phyloP scores from a whole-genome alignment of 495 filamentous ascomycete species.

The Penicillium pulvis region DNA sequence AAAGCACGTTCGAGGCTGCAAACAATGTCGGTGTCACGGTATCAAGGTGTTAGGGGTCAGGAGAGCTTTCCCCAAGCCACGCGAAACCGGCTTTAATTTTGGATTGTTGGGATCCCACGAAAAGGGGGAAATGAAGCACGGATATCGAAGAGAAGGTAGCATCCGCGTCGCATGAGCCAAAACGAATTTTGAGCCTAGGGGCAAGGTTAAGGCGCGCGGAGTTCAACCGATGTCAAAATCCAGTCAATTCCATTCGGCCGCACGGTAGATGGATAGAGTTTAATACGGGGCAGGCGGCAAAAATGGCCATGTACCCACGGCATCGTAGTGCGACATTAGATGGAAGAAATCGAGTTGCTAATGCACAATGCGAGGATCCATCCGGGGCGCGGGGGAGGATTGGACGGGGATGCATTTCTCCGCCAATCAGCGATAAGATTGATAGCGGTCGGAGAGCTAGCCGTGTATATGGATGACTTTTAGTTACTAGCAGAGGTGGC shows the following conservation, averaged over 20 bases:
- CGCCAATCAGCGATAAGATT: constrained; percentile 36
- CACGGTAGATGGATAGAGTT: constrained; percentile 7
- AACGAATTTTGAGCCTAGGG: not conserved
- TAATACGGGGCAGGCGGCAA: constrained; percentile 9
- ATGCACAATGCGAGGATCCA: constrained; percentile 16
- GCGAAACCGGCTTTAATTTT: not conserved
- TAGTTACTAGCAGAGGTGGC: not conserved
- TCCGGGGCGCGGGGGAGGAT: constrained; percentile 24
- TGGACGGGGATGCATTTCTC: constrained; percentile 36
- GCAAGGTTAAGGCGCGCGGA: not conserved
- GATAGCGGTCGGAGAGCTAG: not conserved
- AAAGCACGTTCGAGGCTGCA: not conserved
- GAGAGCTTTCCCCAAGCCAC: constrained; percentile 5
- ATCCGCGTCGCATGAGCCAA: constrained; percentile 8
- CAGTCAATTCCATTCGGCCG: not conserved
- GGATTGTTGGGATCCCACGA: not conserved
- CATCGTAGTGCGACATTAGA: constrained; percentile 16
- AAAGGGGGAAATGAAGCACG: not conserved
- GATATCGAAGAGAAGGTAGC: constrained; percentile 8
- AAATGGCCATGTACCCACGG: constrained; percentile 2
- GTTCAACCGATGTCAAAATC: not conserved
- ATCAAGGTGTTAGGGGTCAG: not conserved
- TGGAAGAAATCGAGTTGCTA: constrained; percentile 16
- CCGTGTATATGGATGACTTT: not conserved
- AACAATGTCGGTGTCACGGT: not conserved